phyloP scores from a whole-genome alignment of 139 green algal genomes.

The Picochlorum sp. region DNA sequence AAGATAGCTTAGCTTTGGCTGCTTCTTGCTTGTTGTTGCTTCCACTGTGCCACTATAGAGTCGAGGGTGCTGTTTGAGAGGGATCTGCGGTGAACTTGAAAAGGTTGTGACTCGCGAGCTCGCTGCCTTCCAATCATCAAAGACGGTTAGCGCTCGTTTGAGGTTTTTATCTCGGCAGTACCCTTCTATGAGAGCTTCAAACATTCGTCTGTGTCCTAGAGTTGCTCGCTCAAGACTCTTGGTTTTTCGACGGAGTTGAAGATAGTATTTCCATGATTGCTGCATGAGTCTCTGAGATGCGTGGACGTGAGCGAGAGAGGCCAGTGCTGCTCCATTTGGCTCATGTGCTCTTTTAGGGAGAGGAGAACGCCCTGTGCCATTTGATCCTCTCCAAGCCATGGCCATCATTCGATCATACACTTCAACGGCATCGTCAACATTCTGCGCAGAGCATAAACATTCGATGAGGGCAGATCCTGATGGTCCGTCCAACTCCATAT shows the following conservation, averaged over 20 bases:
- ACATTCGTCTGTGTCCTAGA: constrained; percentile 30
- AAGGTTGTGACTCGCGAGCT: not conserved
- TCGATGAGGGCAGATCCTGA: constrained; percentile 43
- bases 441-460: constrained; percentile 33
- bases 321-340: constrained; percentile 25
- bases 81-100: no score
- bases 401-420: constrained; percentile 42
- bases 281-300: constrained; percentile 18
- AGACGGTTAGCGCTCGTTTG: constrained; percentile 35
- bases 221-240: constrained; percentile 10
- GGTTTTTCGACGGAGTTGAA: constrained; percentile 27
- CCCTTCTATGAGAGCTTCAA: constrained; percentile 40
- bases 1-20: constrained; percentile 33
- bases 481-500: constrained; percentile 14
- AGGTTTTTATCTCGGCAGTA: constrained; percentile 25
- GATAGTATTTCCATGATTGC: constrained; percentile 28
- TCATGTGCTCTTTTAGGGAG: constrained; percentile 28
- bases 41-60: no score
- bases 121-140: constrained; percentile 52
- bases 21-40: not conserved
- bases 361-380: not conserved
- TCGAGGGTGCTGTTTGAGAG: no score
- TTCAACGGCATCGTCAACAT: constrained; percentile 24
- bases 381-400: constrained; percentile 8
- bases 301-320: constrained; percentile 27